phyloP scores from a whole-genome alignment of 139 green algal species.

The Dunaliella primolecta region DNA sequence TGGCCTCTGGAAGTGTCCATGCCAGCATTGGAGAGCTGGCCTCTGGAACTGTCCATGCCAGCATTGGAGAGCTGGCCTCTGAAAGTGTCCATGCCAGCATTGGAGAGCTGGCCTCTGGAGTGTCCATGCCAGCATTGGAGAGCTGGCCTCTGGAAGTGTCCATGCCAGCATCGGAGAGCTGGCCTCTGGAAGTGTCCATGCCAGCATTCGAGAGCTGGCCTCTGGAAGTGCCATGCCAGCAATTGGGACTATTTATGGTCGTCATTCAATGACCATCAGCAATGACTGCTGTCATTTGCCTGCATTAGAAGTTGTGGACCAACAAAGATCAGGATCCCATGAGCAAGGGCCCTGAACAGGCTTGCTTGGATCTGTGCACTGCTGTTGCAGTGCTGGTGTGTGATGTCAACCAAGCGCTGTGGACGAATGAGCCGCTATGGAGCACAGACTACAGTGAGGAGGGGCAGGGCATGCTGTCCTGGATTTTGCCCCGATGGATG shows the following conservation, averaged over 20 bases:
- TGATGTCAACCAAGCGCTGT: conserved; percentile 39
- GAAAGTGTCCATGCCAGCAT: no score
- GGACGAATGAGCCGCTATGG: conserved; percentile 16
- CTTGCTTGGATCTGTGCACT: neutral
- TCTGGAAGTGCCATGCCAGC: neutral
- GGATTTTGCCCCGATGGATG: neutral
- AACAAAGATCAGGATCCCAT: no score
- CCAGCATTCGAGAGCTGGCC: neutral
- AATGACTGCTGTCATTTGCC: neutral
- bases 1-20: no score
- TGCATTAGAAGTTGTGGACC: neutral
- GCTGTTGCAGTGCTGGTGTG: conserved; percentile 46
- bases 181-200: no score
- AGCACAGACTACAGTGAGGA: neutral
- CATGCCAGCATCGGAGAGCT: no score
- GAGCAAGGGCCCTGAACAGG: no score
- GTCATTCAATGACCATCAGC: neutral
- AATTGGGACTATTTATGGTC: neutral
- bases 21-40: no score
- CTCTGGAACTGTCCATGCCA: no score
- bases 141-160: no score
- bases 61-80: no score
- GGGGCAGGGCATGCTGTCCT: conserved; percentile 14
- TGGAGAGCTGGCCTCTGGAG: no score
- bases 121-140: no score